These are phyloP conservation scores for Zea luxurians DNA, from an alignment of 176 grass and related monocot species.

Conservation along the genomic window DNA sequence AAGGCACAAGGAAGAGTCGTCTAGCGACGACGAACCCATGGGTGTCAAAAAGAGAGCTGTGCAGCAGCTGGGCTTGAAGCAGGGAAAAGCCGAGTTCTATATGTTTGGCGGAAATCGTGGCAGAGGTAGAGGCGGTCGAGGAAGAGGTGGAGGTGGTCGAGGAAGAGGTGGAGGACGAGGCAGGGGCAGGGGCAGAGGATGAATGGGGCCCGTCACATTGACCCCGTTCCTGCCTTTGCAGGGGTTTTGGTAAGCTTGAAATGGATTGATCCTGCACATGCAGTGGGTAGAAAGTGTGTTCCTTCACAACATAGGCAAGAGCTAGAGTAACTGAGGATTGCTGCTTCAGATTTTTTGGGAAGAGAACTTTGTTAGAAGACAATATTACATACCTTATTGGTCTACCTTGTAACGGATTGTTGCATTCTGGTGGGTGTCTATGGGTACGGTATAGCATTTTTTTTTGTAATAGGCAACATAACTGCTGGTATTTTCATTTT, in stretches of 20 bases:
- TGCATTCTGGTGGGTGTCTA: too few relatives aligned
- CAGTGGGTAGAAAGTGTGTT: background rate
- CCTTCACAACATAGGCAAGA: background rate
- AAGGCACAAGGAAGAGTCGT: constrained; percentile 37
- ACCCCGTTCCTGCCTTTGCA: background rate
- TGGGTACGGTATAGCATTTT: background rate
- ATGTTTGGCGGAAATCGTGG: constrained; percentile 56
- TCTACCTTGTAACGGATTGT: background rate
- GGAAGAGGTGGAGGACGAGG: constrained; percentile 23
- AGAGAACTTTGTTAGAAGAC: background rate
- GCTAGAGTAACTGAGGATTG: background rate
- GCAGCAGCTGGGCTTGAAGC: constrained; percentile 62
- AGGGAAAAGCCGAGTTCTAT: constrained; percentile 73
- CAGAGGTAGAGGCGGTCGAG: constrained; percentile 43
- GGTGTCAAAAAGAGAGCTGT: constrained; percentile 65
- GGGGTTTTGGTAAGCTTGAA: background rate
- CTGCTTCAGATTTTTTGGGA: background rate
- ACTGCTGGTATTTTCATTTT: background rate
- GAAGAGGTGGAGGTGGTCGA: constrained; percentile 33
- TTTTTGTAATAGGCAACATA: background rate
- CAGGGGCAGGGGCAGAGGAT: constrained; percentile 28
- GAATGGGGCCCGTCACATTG: background rate
- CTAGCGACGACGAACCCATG: constrained; percentile 41
- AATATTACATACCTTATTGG: background rate
- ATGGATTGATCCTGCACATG: background rate